Evolutionary conservation across 768 basidiomycete species (phyloP).

Genomic region (Ramaria sp.): DNA sequence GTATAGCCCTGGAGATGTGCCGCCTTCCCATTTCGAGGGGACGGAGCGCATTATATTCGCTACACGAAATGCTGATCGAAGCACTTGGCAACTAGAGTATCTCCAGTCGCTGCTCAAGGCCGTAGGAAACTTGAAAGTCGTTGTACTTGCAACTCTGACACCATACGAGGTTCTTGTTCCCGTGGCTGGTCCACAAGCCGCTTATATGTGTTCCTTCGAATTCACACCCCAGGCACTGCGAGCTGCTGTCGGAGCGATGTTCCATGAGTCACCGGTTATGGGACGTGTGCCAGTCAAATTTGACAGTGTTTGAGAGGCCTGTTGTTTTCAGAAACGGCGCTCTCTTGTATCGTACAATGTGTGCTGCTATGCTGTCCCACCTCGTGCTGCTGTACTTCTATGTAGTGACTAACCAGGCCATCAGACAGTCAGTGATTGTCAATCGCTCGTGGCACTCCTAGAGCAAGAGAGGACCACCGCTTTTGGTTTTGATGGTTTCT

Average conservation of each 20-base stretch:
- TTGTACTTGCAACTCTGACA: constrained; percentile 51
- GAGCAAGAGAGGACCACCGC: no score
- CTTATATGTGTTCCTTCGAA: constrained; percentile 47
- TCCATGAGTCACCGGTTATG: constrained; percentile 23
- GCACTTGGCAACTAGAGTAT: constrained; percentile 40
- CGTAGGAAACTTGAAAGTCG: constrained; percentile 19
- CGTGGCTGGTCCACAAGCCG: constrained; percentile 1
- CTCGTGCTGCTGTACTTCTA: no score
- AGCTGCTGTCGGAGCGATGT: constrained; percentile 32
- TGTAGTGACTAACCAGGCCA: no score
- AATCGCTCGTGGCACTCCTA: no score
- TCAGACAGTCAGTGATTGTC: no score
- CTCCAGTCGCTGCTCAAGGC: constrained; percentile 21
- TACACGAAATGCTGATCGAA: constrained; percentile 44
- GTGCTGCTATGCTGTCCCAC: no score
- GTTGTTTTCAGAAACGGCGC: neutral
- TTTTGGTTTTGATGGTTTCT: no score
- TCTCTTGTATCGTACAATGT: no score
- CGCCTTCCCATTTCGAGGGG: constrained; percentile 7
- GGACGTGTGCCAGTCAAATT: constrained; percentile 22
- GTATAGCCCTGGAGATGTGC: constrained; percentile 22
- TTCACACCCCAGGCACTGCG: constrained; percentile 43
- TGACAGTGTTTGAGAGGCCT: neutral
- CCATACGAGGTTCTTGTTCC: constrained; percentile 46
- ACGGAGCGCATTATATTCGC: constrained; percentile 35